Percentiles rank a stretch among this genome's conserved stretches.
phyloP scores from a whole-genome alignment of 2,329 filamentous ascomycete species.

The Pseudogymnoascus sp. region DNA sequence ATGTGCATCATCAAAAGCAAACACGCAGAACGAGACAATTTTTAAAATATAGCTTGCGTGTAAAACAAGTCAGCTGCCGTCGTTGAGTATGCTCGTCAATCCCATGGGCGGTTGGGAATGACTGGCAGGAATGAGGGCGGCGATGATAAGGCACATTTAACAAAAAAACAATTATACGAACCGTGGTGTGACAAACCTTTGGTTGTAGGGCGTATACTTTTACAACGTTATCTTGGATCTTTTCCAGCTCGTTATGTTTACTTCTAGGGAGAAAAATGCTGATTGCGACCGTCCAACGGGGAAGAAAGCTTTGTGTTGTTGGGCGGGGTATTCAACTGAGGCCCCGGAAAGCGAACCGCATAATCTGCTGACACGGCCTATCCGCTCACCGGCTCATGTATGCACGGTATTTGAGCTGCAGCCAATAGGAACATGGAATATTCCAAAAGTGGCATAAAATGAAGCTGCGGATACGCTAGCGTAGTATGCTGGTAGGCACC shows the following conservation, averaged over 20 bases:
- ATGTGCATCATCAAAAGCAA: background rate
- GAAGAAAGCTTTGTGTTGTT: background rate
- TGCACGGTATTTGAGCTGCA: background rate
- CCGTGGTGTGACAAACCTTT: background rate
- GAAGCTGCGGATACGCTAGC: background rate
- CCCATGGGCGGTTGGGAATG: background rate
- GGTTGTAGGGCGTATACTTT: no score
- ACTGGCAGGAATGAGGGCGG: background rate
- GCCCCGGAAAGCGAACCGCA: background rate
- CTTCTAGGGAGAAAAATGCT: background rate
- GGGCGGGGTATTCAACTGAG: background rate
- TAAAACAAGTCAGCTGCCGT: background rate
- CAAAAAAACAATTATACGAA: background rate
- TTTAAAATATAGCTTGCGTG: background rate
- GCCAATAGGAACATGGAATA: background rate
- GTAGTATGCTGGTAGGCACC: background rate
- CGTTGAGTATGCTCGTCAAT: background rate
- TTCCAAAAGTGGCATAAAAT: background rate
- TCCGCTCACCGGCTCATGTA: background rate
- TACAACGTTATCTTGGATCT: background rate
- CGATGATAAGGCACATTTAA: background rate
- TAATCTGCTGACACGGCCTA: background rate
- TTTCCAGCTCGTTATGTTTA: background rate
- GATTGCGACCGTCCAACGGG: background rate
- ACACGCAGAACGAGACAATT: background rate